Percentiles rank a stretch among this genome's conserved stretches.
Evolutionary conservation across 208 protist species (phyloP).

Genomic region (Strigomonas oncopelti): DNA sequence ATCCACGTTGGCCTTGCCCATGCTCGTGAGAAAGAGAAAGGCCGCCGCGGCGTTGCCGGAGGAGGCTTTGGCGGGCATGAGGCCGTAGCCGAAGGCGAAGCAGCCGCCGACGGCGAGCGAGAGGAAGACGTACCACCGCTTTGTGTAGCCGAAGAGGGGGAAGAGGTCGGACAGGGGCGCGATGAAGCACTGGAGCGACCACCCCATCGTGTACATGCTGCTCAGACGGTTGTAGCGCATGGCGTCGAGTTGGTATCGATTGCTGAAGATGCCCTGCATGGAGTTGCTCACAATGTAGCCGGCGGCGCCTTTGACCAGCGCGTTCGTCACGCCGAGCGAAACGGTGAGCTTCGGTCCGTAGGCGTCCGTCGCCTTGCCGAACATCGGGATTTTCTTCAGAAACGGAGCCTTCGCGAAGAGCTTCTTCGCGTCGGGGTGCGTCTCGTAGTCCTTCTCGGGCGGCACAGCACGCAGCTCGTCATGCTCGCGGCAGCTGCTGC

Average conservation of each 20-base stretch:
- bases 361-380: constrained; percentile 25
- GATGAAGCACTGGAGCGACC: constrained; percentile 29
- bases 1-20: constrained; percentile 34
- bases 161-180: constrained; percentile 31
- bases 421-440: constrained; percentile 15
- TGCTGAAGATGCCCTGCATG: constrained; percentile 21
- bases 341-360: constrained; percentile 23
- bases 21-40: constrained; percentile 17
- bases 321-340: constrained; percentile 27
- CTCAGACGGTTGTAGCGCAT: constrained; percentile 27
- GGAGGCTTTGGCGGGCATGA: constrained; percentile 20
- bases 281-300: constrained; percentile 13
- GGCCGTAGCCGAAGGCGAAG: constrained; percentile 19
- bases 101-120: constrained; percentile 20
- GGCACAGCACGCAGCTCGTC: neutral
- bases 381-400: constrained; percentile 29
- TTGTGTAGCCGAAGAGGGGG: constrained; percentile 34
- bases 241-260: constrained; percentile 19
- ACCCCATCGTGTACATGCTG: constrained; percentile 24
- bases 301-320: constrained; percentile 31
- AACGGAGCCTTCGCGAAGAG: constrained; percentile 20
- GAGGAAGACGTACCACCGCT: constrained; percentile 33
- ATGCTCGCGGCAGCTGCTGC: neutral
- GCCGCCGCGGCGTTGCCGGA: constrained; percentile 22
- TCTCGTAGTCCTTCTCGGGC: neutral